Conservation (phyloP, 1,139 yeast species). For the Pneumocystis jirovecii region DNA sequence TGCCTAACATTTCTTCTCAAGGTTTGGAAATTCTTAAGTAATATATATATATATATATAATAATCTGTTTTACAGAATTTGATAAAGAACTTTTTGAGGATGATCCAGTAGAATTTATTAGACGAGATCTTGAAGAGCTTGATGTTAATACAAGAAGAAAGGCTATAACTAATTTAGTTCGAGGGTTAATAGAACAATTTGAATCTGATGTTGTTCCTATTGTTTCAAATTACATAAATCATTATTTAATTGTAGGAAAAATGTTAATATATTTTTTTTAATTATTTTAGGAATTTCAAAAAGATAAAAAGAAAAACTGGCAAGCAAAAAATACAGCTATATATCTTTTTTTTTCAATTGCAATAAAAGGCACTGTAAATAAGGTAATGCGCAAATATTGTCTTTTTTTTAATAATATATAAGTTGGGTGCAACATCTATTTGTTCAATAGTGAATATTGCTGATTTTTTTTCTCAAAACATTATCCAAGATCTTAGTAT, state of each 20-base stretch:
- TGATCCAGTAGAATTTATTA: constrained; percentile 83
- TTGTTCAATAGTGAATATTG: constrained; percentile 70
- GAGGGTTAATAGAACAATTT: constrained; percentile 71
- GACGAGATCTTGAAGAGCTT: constrained; percentile 89
- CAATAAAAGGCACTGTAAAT: constrained; percentile 55
- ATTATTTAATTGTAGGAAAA: constrained; percentile 32
- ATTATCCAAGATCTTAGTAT: constrained; percentile 66
- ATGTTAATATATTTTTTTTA: neutral
- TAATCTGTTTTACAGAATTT: constrained; percentile 29
- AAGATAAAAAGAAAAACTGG: constrained; percentile 42
- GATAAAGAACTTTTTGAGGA: constrained; percentile 93
- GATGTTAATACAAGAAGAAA: constrained; percentile 87
- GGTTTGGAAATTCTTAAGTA: neutral
- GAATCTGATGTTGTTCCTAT: constrained; percentile 60
- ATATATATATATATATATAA: constrained; percentile 20
- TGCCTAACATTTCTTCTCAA: constrained; percentile 69
- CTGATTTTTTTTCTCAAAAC: constrained; percentile 64
- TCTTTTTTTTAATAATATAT: constrained; percentile 34
- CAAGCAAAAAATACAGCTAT: constrained; percentile 75
- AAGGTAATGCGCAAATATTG: neutral
- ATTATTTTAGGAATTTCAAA: constrained; percentile 27
- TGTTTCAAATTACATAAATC: constrained; percentile 61
- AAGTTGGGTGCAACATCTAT: constrained; percentile 72
- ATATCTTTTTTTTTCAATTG: constrained; percentile 73
- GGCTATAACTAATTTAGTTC: constrained; percentile 76